Evolutionary conservation across 202 grass and related monocot genomes (phyloP), one percentile per base, ranked within the genome.

Genomic region (Dendrocalamus latiflorus): DNA sequence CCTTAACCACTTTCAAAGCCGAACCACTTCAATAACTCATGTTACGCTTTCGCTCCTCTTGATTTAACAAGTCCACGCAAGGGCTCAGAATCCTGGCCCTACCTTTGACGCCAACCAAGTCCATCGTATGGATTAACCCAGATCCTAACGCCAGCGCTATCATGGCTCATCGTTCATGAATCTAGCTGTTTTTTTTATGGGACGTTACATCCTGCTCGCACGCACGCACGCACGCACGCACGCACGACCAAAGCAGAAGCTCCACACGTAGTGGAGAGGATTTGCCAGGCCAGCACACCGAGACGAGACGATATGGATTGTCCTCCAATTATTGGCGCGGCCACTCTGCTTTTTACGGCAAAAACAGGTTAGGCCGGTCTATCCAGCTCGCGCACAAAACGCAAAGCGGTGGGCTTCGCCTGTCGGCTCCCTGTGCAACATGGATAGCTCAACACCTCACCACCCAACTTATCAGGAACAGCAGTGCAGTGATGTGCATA

Each of bases 261-360:
- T 64, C 79, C 87, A 77, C 87, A 41, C 73, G 78, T 70, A 65
- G 77, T 66, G 74, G n/a, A n/a, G 80, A 21, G 45, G 43, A 33
- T 1, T 41, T 65, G 73, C 17, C 44, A n/a, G 48, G 65, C 39
- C 73, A 55, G 49, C 59, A 34, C 65, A 70, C 10, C 6, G 16
- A 8, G 25, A 74, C n/a, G n/a, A n/a, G n/a, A n/a, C n/a, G n/a
- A n/a, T n/a, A n/a, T n/a, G 7, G 81, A 30, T 16, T 57, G 47
- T 25, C 53, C 70, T 74, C 20, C 72, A 86, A 89, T 89, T 82
- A 89, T 89, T 89, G 83, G 88, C 22, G 30, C 63, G 57, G 33
- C 57, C 65, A 72, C 28, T 24, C 58, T 1, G 13, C 56, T 53
- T 82, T 86, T 60, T n/a, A n/a, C n/a, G n/a, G 22, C 13, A 7